Evolutionary conservation across 306 rosid species (phyloP).

Genomic region (Purshia tridentata): DNA sequence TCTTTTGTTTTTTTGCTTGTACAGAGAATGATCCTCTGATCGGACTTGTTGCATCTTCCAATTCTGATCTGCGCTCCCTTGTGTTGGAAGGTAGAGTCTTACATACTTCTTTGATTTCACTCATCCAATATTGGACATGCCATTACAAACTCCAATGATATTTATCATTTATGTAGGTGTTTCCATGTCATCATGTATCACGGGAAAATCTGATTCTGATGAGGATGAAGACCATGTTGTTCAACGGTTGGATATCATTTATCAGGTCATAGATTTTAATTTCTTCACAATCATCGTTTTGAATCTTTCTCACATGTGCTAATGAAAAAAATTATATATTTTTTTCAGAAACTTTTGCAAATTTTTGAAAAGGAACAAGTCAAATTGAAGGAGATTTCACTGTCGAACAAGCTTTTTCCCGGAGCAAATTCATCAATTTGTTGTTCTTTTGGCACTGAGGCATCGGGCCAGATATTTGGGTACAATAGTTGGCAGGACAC

Average conservation of each 20-base stretch:
- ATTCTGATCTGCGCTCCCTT: conserved; percentile 50
- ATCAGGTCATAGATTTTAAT: conserved; percentile 48
- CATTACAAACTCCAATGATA: neutral
- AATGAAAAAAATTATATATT: conserved; percentile 5
- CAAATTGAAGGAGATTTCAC: conserved; percentile 38
- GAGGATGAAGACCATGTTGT: conserved; percentile 41
- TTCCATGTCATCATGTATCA: conserved; percentile 56
- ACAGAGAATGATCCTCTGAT: conserved; percentile 29
- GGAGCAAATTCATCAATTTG: conserved; percentile 42
- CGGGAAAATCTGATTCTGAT: conserved; percentile 38
- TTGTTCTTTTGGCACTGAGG: conserved; percentile 50
- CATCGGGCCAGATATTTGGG: conserved; percentile 42
- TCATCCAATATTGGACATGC: neutral
- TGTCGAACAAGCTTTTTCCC: conserved; percentile 25
- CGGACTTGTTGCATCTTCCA: conserved; percentile 47
- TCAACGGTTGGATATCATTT: conserved; percentile 47
- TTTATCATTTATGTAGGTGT: conserved; percentile 41
- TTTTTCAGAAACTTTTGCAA: conserved; percentile 47
- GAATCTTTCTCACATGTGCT: neutral
- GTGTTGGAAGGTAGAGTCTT: conserved; percentile 66
- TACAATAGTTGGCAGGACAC: conserved; percentile 62
- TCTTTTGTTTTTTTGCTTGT: conserved; percentile 6
- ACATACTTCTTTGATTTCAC: neutral
- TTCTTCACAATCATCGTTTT: neutral
- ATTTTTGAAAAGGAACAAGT: conserved; percentile 47